Conservation (phyloP, 305 asterid genomes). For the Fraxinus platypoda region DNA sequence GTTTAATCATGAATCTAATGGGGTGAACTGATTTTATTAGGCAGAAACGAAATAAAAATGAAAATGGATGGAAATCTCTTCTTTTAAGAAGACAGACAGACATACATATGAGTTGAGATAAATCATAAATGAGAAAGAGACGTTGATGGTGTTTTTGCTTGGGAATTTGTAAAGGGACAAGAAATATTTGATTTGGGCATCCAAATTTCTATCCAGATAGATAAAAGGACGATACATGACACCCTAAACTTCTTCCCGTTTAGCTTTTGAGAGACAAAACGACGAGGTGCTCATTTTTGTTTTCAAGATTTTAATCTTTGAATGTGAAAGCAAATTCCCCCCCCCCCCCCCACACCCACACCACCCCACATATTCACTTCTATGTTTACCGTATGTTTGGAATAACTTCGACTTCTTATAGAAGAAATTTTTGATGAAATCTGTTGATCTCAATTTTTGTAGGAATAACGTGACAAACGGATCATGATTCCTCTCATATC, state of each 20-base stretch:
- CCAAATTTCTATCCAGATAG: neutral
- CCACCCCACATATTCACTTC: neutral
- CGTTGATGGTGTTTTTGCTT: slow-evolving; percentile 16
- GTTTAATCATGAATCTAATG: neutral
- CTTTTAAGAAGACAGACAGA: slow-evolving; percentile 25
- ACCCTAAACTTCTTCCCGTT: slow-evolving; percentile 31
- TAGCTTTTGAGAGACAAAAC: slow-evolving; percentile 59
- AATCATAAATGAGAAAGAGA: slow-evolving; percentile 19
- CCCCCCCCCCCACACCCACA: too few relatives aligned
- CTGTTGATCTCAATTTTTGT: too few relatives aligned
- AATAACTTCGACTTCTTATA: neutral
- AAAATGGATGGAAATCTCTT: neutral
- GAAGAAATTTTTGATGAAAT: neutral
- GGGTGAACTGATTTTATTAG: neutral
- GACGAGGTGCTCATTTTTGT: slow-evolving; percentile 33
- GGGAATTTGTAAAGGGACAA: slow-evolving; percentile 39
- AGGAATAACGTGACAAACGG: too few relatives aligned
- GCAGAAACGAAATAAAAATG: neutral
- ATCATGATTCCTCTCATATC: too few relatives aligned
- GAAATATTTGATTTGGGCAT: neutral
- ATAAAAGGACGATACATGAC: slow-evolving; percentile 29
- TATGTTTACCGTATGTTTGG: neutral
- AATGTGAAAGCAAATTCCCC: slow-evolving; percentile 23
- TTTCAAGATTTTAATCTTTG: neutral
- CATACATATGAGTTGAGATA: slow-evolving; percentile 10